These are phyloP conservation scores for Fomes fomentarius DNA, from an alignment of 1,284 basidiomycete species.

Conservation along the genomic window DNA sequence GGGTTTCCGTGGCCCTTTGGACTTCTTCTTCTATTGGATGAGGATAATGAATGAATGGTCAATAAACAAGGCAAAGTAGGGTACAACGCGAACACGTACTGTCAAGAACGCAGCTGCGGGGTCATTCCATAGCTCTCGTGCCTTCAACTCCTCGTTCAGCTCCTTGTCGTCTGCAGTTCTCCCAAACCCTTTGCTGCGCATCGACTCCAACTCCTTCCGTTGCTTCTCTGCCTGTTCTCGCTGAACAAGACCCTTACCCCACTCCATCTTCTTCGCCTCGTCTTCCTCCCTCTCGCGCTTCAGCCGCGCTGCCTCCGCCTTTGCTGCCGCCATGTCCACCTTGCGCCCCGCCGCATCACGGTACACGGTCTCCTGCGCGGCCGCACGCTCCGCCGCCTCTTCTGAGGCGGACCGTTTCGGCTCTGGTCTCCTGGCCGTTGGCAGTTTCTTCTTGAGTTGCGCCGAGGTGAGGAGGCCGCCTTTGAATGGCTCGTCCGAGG, in stretches of 20 bases:
- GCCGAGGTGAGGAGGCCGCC: slow-evolving; percentile 82
- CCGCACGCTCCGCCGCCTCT: slow-evolving; percentile 57
- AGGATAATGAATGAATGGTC: too few relatives aligned
- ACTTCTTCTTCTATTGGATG: too few relatives aligned
- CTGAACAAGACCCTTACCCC: slow-evolving; percentile 95
- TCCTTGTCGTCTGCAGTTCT: slow-evolving; percentile 83
- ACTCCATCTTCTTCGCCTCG: slow-evolving; percentile 91
- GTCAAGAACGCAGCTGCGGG: slow-evolving; percentile 93
- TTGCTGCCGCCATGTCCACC: slow-evolving; percentile 86
- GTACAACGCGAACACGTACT: slow-evolving; percentile 54
- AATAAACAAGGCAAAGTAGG: too few relatives aligned
- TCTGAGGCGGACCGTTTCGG: slow-evolving; percentile 43
- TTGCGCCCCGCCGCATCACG: slow-evolving; percentile 88
- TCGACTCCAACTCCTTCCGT: slow-evolving; percentile 67
- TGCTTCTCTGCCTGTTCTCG: slow-evolving; percentile 74
- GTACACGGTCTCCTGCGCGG: slow-evolving; percentile 90
- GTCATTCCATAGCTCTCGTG: slow-evolving; percentile 90
- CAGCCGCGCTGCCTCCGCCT: slow-evolving; percentile 78
- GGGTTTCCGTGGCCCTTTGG: slow-evolving; percentile 77
- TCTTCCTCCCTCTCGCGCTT: slow-evolving; percentile 83
- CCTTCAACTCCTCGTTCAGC: slow-evolving; percentile 82
- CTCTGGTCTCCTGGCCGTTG: slow-evolving; percentile 25
- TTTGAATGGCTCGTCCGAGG: slow-evolving; percentile 46
- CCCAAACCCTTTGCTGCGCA: slow-evolving; percentile 70
- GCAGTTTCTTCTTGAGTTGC: slow-evolving; percentile 60